Evolutionary conservation across 1,139 yeast species (phyloP).

Genomic region (Diutina sp.): DNA sequence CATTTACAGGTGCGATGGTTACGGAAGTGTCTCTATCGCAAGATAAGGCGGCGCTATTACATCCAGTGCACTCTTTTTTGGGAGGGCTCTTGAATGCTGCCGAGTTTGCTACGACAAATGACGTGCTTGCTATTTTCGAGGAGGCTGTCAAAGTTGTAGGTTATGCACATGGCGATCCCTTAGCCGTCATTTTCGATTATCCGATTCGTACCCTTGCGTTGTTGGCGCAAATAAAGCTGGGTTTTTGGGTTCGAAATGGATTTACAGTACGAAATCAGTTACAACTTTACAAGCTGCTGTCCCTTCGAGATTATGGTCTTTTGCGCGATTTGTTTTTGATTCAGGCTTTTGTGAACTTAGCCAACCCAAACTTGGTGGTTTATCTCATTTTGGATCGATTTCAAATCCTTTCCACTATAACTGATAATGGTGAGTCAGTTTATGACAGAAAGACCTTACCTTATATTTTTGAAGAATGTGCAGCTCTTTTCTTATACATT

Average conservation of each 20-base stretch:
- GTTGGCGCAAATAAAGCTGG: constrained; percentile 43
- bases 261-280: constrained; percentile 67
- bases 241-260: constrained; percentile 49
- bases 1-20: background rate
- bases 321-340: constrained; percentile 62
- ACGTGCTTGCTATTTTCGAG: background rate
- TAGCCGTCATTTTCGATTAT: constrained; percentile 43
- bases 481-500: constrained; percentile 56
- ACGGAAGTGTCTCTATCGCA: constrained; percentile 4
- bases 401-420: constrained; percentile 39
- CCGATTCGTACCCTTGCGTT: constrained; percentile 60
- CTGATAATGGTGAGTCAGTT: constrained; percentile 7
- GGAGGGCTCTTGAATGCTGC: constrained; percentile 41
- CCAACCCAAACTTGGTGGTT: constrained; percentile 45
- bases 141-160: background rate
- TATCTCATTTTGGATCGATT: constrained; percentile 57
- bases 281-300: constrained; percentile 69
- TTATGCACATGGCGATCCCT: background rate
- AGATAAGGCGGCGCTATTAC: constrained; percentile 57
- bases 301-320: constrained; percentile 73
- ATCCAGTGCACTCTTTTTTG: constrained; percentile 66
- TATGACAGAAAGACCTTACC: constrained; percentile 37
- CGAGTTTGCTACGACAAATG: constrained; percentile 31
- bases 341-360: constrained; percentile 52
- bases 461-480: constrained; percentile 67